phyloP scores from a whole-genome alignment of 1,284 basidiomycete genomes.

The Trichosporon sp. region DNA sequence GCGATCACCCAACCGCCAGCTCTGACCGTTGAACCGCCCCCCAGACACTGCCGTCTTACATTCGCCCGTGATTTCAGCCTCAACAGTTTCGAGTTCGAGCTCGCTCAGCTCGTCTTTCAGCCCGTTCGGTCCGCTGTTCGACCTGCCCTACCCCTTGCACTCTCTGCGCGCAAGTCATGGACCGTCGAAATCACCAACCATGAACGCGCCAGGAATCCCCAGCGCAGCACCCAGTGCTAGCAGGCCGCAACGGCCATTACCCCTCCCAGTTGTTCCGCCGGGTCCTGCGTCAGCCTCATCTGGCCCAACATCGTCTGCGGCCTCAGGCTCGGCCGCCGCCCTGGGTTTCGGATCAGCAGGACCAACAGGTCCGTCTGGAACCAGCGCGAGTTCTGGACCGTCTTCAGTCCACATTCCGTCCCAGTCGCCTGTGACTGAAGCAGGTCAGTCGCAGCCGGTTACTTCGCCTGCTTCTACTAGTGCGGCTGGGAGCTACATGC shows the following conservation, averaged over 20 bases:
- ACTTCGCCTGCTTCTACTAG: background rate
- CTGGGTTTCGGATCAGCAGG: background rate
- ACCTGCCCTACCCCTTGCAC: background rate
- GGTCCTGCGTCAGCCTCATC: background rate
- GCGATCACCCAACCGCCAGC: too few relatives aligned
- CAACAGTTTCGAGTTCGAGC: background rate
- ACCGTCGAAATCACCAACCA: slow-evolving; percentile 5
- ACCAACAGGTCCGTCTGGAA: background rate
- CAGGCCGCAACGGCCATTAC: background rate
- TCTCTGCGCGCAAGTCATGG: background rate
- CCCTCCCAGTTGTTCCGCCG: background rate
- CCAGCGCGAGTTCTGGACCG: background rate
- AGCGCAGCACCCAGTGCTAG: background rate
- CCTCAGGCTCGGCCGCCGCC: background rate
- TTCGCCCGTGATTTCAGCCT: background rate
- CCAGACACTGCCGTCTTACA: background rate
- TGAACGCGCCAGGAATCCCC: background rate
- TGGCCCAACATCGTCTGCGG: background rate
- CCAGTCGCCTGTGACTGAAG: background rate
- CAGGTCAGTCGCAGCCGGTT: background rate
- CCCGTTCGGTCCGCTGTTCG: background rate
- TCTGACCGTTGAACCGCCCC: background rate
- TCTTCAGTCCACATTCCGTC: background rate
- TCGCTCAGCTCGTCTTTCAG: background rate
- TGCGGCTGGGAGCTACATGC: background rate